Conservation (phyloP, 169 alveolate species). For the Babesia gibsoni region DNA sequence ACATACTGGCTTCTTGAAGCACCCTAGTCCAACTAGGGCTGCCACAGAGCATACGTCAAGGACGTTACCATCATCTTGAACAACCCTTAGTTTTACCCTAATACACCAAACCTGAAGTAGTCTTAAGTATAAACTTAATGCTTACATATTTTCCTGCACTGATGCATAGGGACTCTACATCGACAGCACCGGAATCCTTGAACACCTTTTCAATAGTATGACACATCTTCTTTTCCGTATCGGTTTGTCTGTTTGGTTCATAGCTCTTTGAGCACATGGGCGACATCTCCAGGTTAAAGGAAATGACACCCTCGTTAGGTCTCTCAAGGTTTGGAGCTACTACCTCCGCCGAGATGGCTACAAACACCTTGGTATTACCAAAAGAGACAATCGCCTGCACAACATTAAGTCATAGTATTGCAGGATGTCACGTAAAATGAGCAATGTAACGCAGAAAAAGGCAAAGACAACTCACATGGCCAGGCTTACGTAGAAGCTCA, state of each 20-base stretch:
- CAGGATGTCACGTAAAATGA: background rate
- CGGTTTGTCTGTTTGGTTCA: conserved; percentile 54
- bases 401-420: background rate
- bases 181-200: conserved; percentile 64
- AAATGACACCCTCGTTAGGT: conserved; percentile 64
- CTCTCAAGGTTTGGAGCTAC: conserved; percentile 57
- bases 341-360: conserved; percentile 38
- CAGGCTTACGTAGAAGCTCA: conserved; percentile 14
- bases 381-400: conserved; percentile 55
- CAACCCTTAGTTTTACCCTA: conserved; percentile 59
- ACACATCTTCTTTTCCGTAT: conserved; percentile 26
- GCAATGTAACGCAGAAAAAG: background rate
- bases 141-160: conserved; percentile 57
- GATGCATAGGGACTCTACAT: conserved; percentile 64
- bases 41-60: conserved; percentile 57
- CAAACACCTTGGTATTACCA: conserved; percentile 60
- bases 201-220: conserved; percentile 44
- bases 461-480: conserved; percentile 13
- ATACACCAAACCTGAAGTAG: conserved; percentile 60
- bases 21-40: conserved; percentile 56
- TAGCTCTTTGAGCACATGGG: conserved; percentile 35
- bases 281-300: conserved; percentile 34
- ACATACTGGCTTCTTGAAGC: conserved; percentile 50
- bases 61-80: conserved; percentile 68
- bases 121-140: background rate